Percentiles rank a stretch among this genome's conserved stretches.
phyloP scores from a whole-genome alignment of 768 basidiomycete species.

The Lepiota brunneoincarnata region DNA sequence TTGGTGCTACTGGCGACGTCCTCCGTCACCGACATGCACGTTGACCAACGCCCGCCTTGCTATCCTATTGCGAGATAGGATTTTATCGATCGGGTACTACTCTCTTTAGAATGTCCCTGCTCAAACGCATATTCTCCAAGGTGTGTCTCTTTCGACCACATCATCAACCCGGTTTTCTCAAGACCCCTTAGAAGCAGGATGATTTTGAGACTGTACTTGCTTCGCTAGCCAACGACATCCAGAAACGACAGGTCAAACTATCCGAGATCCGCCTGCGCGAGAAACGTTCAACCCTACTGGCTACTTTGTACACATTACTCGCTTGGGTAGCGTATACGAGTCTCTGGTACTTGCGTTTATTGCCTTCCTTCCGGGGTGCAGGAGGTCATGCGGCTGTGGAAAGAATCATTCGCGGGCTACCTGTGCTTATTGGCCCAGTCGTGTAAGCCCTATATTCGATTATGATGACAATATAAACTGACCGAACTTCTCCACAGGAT shows the following conservation, averaged over 20 bases:
- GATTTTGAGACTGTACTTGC: conserved; percentile 79
- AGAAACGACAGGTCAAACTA: conserved; percentile 69
- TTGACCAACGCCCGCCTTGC: neutral
- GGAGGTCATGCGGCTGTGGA: conserved; percentile 29
- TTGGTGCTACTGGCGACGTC: neutral
- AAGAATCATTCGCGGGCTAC: conserved; percentile 46
- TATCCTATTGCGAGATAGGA: neutral
- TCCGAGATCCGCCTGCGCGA: conserved; percentile 86
- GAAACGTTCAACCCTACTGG: conserved; percentile 70
- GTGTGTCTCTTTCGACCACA: conserved; percentile 15
- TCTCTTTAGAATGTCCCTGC: conserved; percentile 21
- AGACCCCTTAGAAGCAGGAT: conserved; percentile 43
- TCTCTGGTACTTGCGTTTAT: conserved; percentile 65
- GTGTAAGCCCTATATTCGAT: conserved; percentile 48
- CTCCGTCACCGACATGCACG: conserved; percentile 9
- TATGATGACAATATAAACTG: neutral
- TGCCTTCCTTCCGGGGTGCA: conserved; percentile 40
- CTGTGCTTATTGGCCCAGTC: conserved; percentile 73
- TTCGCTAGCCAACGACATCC: conserved; percentile 62
- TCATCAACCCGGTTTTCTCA: neutral
- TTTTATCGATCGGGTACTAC: neutral
- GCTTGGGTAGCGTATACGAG: conserved; percentile 71
- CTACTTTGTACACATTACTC: conserved; percentile 75
- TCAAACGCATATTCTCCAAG: conserved; percentile 29
- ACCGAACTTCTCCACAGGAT: conserved; percentile 41